Base-by-base conservation (phyloP, 768 basidiomycete species). In the Trametes cinnabarina region DNA sequence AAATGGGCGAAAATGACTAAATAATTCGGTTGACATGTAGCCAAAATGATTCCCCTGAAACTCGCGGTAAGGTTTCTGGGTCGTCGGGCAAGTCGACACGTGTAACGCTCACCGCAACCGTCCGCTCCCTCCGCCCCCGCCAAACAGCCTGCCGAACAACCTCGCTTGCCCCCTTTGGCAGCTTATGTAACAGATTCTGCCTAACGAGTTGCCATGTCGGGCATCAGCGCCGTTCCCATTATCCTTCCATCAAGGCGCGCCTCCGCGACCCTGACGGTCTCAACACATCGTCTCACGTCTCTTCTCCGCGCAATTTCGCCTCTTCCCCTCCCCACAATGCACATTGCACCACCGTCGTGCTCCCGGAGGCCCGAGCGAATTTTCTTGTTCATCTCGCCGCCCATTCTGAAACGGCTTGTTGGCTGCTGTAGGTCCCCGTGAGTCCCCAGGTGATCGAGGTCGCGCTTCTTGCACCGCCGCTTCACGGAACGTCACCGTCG, bases 41-140 rank as follows among this genome's bases (percentile, higher is more conserved):
- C 40, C 54, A 60, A 66, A 66, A 65, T 66, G 66, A 66, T 58
- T 67, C 56, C 61, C 59, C 62, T 66, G 66, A 66, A 66, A 70
- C 65, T 66, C 53, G 66, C 53, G 49, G 55, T 14, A 46, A 51
- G 51, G 60, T 23, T 20, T 39, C 51, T 50, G 39, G 49, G 41
- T 51, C 56, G 52, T 58, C 57, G 52, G 57, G 47, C 35, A 6
- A 44, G 22, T 51, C 61, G 66, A 64, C 66, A 67, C 66, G 66
- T 67, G 63, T 67, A 64, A 67, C 64, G 64, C 47, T 56, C 46
- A 47, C 60, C 57, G 58, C 57, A 63, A 61, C 57, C 37, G 60
- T 56, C 54, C 47, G 34, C 63, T 30, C 28, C 35, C 51, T 50
- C 44, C 63, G 48, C 35, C 57, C 44, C 59, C 40, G 30, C 52